phyloP scores from a whole-genome alignment of 192 early-diverging fungal genomes.

The Rhizophagus sp. region DNA sequence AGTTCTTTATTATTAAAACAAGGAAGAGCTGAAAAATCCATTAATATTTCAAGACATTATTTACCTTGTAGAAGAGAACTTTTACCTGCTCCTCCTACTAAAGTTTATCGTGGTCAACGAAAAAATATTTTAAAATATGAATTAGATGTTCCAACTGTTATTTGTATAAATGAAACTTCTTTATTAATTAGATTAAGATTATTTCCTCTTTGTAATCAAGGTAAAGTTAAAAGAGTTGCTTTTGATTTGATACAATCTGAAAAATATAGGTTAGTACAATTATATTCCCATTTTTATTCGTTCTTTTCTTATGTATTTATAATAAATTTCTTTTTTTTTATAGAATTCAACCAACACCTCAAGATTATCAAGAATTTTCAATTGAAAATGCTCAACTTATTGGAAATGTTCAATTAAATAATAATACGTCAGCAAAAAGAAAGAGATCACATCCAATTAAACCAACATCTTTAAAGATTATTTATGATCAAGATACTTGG shows the following conservation, averaged over 20 bases:
- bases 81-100: slow-evolving; percentile 28
- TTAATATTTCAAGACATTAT: slow-evolving; percentile 25
- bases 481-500: slow-evolving; percentile 22
- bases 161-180: slow-evolving; percentile 14
- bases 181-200: slow-evolving; percentile 25
- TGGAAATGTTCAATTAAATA: slow-evolving; percentile 30
- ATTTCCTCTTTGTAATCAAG: slow-evolving; percentile 12
- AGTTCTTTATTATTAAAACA: slow-evolving; percentile 14
- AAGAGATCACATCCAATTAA: slow-evolving; percentile 28
- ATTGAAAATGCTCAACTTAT: slow-evolving; percentile 23
- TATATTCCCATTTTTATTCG: no score
- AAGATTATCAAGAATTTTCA: slow-evolving; percentile 22
- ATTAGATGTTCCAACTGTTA: slow-evolving; percentile 28
- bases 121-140: slow-evolving; percentile 31
- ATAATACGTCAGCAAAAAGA: not conserved
- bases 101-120: slow-evolving; percentile 32
- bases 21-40: not conserved
- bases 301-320: no score
- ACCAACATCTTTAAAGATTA: slow-evolving; percentile 13
- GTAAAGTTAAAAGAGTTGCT: slow-evolving; percentile 8
- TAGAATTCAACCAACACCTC: slow-evolving; percentile 20
- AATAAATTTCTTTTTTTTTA: not conserved
- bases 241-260: slow-evolving; percentile 30
- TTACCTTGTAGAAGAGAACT: slow-evolving; percentile 26
- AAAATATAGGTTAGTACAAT: slow-evolving; percentile 34